Evolutionary conservation across 2,329 filamentous ascomycete genomes (phyloP).

Genomic region (Ophiostoma australiae): DNA sequence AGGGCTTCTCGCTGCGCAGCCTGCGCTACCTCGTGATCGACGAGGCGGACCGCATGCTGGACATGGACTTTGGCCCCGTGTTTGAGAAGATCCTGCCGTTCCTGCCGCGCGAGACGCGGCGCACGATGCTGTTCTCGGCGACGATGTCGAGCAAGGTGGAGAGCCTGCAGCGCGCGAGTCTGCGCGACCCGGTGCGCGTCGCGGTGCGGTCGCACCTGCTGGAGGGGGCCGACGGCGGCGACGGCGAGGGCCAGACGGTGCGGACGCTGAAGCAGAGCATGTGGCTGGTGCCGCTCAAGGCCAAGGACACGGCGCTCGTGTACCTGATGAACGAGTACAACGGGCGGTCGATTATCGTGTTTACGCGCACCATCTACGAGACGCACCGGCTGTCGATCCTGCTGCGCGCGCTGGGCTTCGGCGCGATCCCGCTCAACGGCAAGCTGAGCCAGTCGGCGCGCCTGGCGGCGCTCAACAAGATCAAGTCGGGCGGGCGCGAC

Average conservation of each 20-base stretch:
- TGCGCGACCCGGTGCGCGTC: constrained; percentile 53
- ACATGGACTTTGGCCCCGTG: constrained; percentile 39
- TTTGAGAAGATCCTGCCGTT: constrained; percentile 79
- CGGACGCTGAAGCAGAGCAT: constrained; percentile 82
- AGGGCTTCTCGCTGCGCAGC: constrained; percentile 75
- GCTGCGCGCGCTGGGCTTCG: constrained; percentile 77
- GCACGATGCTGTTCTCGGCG: constrained; percentile 67
- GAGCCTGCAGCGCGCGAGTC: constrained; percentile 79
- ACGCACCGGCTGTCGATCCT: constrained; percentile 80
- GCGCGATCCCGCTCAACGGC: constrained; percentile 87
- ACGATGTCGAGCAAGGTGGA: constrained; percentile 95
- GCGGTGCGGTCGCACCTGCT: constrained; percentile 1
- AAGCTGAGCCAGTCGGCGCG: constrained; percentile 84
- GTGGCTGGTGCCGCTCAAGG: constrained; percentile 75
- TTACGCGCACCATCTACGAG: constrained; percentile 87
- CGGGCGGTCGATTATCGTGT: constrained; percentile 84
- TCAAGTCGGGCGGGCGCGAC: constrained; percentile 71
- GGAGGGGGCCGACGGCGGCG: constrained; percentile 50
- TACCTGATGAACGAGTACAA: constrained; percentile 80
- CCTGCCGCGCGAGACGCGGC: constrained; percentile 66
- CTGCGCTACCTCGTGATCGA: constrained; percentile 92
- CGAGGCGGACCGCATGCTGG: constrained; percentile 84
- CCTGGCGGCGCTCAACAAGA: constrained; percentile 84
- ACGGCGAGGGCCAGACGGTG: constrained; percentile 85
- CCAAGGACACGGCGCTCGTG: constrained; percentile 87